A percentile compares a stretch with the other conserved stretches of the same genome.
phyloP scores from a whole-genome alignment of 805 yeast species.

The Lachancea lanzarotensis region DNA sequence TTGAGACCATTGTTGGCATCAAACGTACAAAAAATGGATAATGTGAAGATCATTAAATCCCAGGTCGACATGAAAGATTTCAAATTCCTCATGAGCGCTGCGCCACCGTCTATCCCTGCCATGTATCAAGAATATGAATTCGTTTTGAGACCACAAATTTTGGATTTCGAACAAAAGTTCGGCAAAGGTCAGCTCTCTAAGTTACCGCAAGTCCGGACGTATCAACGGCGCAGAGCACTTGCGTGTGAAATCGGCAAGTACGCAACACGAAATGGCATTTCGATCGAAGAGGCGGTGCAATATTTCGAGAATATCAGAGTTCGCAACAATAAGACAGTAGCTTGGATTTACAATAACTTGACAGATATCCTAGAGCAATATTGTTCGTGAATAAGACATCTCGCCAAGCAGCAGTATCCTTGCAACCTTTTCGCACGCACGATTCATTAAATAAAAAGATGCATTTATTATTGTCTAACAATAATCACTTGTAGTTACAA shows the following conservation, averaged over 20 bases:
- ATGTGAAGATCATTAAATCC: constrained; percentile 17
- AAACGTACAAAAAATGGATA: constrained; percentile 1
- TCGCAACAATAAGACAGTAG: constrained; percentile 31
- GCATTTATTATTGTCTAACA: constrained; percentile 2
- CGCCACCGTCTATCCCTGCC: constrained; percentile 30
- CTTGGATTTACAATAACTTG: constrained; percentile 34
- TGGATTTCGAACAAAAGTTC: constrained; percentile 30
- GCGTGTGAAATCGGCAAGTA: constrained; percentile 33
- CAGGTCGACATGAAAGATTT: constrained; percentile 14
- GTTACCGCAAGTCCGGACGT: constrained; percentile 34
- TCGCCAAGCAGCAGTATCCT: neutral
- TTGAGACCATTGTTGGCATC: neutral
- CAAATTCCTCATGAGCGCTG: constrained; percentile 29
- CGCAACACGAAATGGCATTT: constrained; percentile 22
- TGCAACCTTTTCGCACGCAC: neutral
- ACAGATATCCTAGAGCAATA: constrained; percentile 8
- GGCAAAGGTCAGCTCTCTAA: constrained; percentile 25
- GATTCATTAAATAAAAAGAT: neutral
- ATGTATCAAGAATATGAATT: constrained; percentile 31
- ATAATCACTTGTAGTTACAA: neutral
- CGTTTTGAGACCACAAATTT: constrained; percentile 31
- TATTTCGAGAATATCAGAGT: constrained; percentile 30
- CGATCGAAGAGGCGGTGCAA: constrained; percentile 26
- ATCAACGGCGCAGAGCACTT: constrained; percentile 34
- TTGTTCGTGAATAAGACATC: neutral